Evolutionary conservation across 139 green algal genomes (phyloP).

Genomic region (Chlorella sp.): DNA sequence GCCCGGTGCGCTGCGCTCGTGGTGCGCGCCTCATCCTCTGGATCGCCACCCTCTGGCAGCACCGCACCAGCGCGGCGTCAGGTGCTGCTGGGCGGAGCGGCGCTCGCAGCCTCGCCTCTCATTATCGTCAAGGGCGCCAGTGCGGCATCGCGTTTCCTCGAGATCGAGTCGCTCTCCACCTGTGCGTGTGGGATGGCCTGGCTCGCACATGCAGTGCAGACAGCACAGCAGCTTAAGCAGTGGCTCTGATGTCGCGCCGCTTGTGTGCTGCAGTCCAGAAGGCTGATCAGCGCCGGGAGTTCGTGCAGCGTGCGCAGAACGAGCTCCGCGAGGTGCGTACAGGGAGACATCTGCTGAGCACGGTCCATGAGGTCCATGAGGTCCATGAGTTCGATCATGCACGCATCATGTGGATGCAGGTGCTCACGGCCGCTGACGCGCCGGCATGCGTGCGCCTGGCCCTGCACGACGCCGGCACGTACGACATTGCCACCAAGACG

Average conservation of each 20-base stretch:
- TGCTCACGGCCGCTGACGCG: constrained; percentile 50
- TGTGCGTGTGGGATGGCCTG: neutral
- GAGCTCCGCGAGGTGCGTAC: neutral
- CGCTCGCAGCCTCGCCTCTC: neutral
- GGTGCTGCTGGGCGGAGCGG: too few relatives aligned
- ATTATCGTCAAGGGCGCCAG: neutral
- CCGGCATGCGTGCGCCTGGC: constrained; percentile 46
- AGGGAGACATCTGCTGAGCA: too few relatives aligned
- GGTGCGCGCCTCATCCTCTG: too few relatives aligned
- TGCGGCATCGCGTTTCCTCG: neutral
- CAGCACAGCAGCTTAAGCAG: too few relatives aligned
- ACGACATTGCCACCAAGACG: constrained; percentile 55
- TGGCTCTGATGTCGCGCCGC: too few relatives aligned
- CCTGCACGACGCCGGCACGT: constrained; percentile 68
- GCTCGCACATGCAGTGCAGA: too few relatives aligned
- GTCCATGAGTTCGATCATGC: too few relatives aligned
- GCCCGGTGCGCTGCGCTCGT: too few relatives aligned
- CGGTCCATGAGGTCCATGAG: too few relatives aligned
- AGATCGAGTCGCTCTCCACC: neutral
- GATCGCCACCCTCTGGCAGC: too few relatives aligned
- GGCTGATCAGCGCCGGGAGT: neutral
- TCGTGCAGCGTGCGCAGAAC: neutral
- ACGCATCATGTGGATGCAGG: constrained; percentile 20
- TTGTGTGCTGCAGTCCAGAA: neutral
- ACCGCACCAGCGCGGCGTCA: too few relatives aligned